Base-by-base conservation (phyloP, 2,329 filamentous ascomycete genomes). In the Allantophomopsis lycopodina region DNA sequence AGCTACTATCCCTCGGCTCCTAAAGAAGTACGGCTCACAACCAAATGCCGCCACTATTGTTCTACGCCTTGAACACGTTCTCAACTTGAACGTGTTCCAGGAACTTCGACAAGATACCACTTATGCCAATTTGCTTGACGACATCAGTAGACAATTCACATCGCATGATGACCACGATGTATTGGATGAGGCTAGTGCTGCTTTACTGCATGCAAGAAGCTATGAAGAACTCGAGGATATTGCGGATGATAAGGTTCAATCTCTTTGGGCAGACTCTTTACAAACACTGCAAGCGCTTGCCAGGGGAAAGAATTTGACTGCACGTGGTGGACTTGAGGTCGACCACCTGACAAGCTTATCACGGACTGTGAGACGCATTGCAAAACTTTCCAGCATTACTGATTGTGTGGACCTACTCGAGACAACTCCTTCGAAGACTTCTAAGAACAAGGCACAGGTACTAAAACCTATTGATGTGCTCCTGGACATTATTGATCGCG, bases 11-110 rank as follows among this genome's bases (percentile, higher is more conserved):
- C 91, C 91, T 1, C 79, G 76, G 46, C 72, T 98, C 2, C 66
- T 98, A 38, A 94, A 82, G 60, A 96, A 95, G 55, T 98, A 87
- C 50, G 89, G 91, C 5, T 84, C 88, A n/a, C 73, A 83, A 20
- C 83, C 91, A 13, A 79, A 83, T 51, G 88, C 89, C 17, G 87
- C 88, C 2, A 83, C 86, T 8, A 76, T 83, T 17, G 87, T 95
- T 35, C 69, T 98, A 17, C 77, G 86, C 23, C 66, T 98, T 34
- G 85, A 93, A 55, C 85, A 89, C 53, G 76, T 84, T 32, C 75
- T 98, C 16, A 84, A 94, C 48, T 70, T 95, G 1, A 83, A 89
- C 32, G 74, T 88, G 16, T 93, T 96, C 54, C 81, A 88, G 54
- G 84, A 94, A 52, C 66, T 96, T 31, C 80, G 88, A 38, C 87